Conservation (phyloP, 495 filamentous ascomycete genomes). For the Ramalina intermedia region DNA sequence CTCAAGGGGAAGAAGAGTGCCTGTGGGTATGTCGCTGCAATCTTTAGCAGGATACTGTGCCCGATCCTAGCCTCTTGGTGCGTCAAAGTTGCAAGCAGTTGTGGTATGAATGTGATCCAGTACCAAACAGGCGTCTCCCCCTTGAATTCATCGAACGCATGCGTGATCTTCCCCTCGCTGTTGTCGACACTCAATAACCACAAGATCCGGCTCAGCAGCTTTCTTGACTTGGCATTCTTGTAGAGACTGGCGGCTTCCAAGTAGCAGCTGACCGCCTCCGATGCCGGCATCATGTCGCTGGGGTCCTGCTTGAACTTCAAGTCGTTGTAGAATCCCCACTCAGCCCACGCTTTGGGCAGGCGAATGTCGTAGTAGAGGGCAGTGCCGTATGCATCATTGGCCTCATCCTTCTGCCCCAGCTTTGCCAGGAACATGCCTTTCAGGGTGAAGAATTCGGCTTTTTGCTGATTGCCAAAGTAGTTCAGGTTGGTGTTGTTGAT, state of each 20-base stretch:
- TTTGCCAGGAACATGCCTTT: constrained; percentile 99
- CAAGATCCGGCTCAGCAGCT: constrained; percentile 83
- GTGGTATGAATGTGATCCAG: constrained; percentile 98
- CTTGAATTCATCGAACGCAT: constrained; percentile 84
- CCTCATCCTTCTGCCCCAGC: constrained; percentile 72
- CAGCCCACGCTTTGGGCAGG: constrained; percentile 94
- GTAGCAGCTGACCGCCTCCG: constrained; percentile 88
- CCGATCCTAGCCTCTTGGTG: constrained; percentile 82
- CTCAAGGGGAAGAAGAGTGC: constrained; percentile 87
- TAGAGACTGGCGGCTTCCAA: constrained; percentile 89
- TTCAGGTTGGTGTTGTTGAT: constrained; percentile 99
- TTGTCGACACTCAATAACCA: constrained; percentile 96
- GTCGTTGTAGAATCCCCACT: constrained; percentile 98
- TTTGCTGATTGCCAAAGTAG: constrained; percentile 91
- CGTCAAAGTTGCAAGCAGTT: constrained; percentile 75
- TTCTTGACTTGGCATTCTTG: constrained; percentile 93
- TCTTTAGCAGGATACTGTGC: constrained; percentile 70
- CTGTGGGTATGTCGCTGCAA: constrained; percentile 90
- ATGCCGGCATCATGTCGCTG: constrained; percentile 60
- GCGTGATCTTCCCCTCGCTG: constrained; percentile 59
- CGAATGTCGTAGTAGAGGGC: constrained; percentile 91
- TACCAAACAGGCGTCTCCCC: constrained; percentile 96
- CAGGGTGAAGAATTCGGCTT: constrained; percentile 96
- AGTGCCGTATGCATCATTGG: constrained; percentile 84
- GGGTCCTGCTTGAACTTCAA: constrained; percentile 84